Evolutionary conservation across 768 basidiomycete species (phyloP), one percentile per base, ranked within the genome.

Genomic region (Harrya chromipes): DNA sequence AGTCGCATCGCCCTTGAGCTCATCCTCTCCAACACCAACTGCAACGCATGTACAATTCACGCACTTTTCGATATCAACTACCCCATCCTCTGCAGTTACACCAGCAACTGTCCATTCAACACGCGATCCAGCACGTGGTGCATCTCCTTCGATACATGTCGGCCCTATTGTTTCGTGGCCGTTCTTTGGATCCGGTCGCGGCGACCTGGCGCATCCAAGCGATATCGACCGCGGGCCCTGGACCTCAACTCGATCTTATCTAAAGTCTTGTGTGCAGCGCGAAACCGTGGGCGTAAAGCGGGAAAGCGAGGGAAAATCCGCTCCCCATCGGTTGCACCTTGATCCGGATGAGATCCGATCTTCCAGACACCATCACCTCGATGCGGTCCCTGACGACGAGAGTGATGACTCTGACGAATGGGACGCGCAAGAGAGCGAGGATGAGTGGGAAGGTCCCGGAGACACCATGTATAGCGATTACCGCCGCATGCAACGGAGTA

Each of bases 121-220:
- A 5, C 14, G 33, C 6, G 33, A 33, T 33, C 33, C 33, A 29
- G 29, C 41, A 38, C 53, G 57, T 53, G 40, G 53, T 52, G 39
- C 57, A 48, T 49, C 68, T 50, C 33, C 53, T 21, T 37, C 55
- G 43, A 72, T 77, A 43, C 79, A 84, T 43, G 74, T 91, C 38
- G 90, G 90, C 4, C 85, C 86, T 8, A 92, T 93, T 59, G 80
- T 92, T 43, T 90, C 89, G 4, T 93, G 90, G 90, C 86, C 90
- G 1, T 93, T 92, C 75, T 93, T 93, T 63, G 90, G 90, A 40
- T 85, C 87, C 4, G 83, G 85, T 55, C 78, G 90, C 35, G 90
- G 90, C 27, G 84, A 87, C 50, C 76, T 89, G 20, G 56, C 67
- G 3, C 85, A 86, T 56, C 83, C 83, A 4, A 69, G 73, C 19